Base-by-base conservation (phyloP, 2,329 filamentous ascomycete genomes). In the Penicillium aurantiogriseum region DNA sequence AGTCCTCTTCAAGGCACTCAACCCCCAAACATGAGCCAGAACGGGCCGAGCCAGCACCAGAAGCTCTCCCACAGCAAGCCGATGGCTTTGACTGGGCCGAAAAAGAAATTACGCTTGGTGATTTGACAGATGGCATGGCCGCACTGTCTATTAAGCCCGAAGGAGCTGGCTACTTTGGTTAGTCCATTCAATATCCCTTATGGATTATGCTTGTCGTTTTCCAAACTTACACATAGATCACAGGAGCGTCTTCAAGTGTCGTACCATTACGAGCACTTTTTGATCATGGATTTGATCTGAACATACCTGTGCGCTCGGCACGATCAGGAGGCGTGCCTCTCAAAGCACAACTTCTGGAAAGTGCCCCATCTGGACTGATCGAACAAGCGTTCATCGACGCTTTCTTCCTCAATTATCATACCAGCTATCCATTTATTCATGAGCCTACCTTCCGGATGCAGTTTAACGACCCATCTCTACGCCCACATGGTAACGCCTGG, bases 381-480 rank as follows among this genome's bases (percentile, higher is more conserved):
- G 73, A 75, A 52, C 73, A 76, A 59, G 70, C 74, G 3, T 75
- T 77, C 38, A 75, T 77, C 54, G 75, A 80, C 56, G 74, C 76
- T 1, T 81, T 79, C 62, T 81, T 81, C 54, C 62, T 72, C 21
- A 72, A 78, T 25, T 81, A 80, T 59, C 77, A 81, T 60, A 68
- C 71, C 7, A 76, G 75, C 43, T 81, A 80, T 62, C 79, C 79
- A 1, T 75, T 81, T 40, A 68, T 81, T 9, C 77, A 81, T 52
- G 79, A 81, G 60, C 71, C 74, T 6, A 78, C 75, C 0, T 81
- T 81, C 55, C 70, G 78, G 51, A 77, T 78, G 15, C 78, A 80
- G 55, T 80, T 78, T 57, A 70, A 76, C 27, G 74, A 78, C 45
- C 71, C 77, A 17, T 74, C 77, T n/a, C 67, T 75, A 13, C 72